Base-by-base conservation (phyloP, 148 eudicot genomes). In the Nyssa sinensis region DNA sequence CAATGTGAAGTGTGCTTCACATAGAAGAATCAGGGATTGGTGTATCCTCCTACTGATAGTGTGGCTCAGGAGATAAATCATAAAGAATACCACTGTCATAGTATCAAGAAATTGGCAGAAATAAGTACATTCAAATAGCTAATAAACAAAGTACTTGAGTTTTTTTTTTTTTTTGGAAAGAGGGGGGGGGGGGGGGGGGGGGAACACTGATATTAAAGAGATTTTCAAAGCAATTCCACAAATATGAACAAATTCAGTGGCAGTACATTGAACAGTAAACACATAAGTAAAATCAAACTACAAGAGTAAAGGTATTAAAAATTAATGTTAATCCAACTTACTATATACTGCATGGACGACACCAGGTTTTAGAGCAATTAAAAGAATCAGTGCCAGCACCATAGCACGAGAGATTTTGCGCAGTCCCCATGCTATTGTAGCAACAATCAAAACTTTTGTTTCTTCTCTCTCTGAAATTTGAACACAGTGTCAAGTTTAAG, bases 371-470 rank as follows among this genome's bases (percentile, higher is more conserved):
- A 86, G 84, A 13, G 99, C 97, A 70, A 95, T 92, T 73, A 95
- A 88, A 77, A 95, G 89, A 75, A 95, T 87, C 82, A 92, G 84
- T 75, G 86, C 85, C 75, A 93, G 72, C 90, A 88, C 82, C 64
- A 95, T 90, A 72, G 99, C 87, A 64, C 99, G 93, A 83, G 91
- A 90, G 74, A 91, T 89, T 83, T 95, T 92, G 62, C 97, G 92
- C 83, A 95, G 80, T 76, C 91, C 96, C 99, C 99, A 95, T 73
- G 97, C 94, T 81, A 95, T 83, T 75, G 99, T 95, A 66, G 99
- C 99, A 74, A 95, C 99, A 84, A 93, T 88, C 77, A 92, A 87
- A 37, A 95, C 97, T 80, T 84, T 91, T 62, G 96, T 85, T 83
- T 95, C 99, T 81, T 91, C 97, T 79, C 86, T 93, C 47, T 78